These are phyloP conservation scores for Usnea hakonensis DNA, from an alignment of 495 filamentous ascomycete species.

Conservation along the genomic window DNA sequence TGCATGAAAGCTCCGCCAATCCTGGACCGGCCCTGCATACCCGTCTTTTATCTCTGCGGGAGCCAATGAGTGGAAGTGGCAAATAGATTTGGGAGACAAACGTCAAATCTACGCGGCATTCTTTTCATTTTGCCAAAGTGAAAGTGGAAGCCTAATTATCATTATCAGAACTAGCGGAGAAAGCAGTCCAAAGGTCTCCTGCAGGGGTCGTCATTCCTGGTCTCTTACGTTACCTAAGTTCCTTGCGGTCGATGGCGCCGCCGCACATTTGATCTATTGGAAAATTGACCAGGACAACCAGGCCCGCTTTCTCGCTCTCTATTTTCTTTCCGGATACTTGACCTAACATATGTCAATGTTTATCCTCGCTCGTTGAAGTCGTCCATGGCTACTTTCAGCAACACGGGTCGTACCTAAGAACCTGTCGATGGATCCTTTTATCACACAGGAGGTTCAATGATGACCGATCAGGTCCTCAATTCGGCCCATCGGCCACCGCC, in stretches of 20 bases:
- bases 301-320: neutral
- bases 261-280: neutral
- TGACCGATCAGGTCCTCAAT: constrained; percentile 12
- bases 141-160: neutral
- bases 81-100: constrained; percentile 10
- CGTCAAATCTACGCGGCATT: constrained; percentile 7
- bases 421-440: neutral
- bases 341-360: neutral
- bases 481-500: constrained; percentile 13
- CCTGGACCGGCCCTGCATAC: constrained; percentile 13
- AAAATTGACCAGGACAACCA: neutral
- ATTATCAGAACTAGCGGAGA: neutral
- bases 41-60: constrained; percentile 8
- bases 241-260: neutral
- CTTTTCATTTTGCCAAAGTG: neutral
- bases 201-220: constrained; percentile 1
- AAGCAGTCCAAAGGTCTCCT: neutral
- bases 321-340: neutral
- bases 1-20: constrained; percentile 11
- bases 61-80: constrained; percentile 16
- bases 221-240: neutral
- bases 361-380: neutral
- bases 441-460: neutral
- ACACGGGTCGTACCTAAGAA: neutral
- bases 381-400: neutral